Percentiles rank a stretch among this genome's conserved stretches.
phyloP scores from a whole-genome alignment of 2,329 filamentous ascomycete genomes.

The Amesomyces nigricolor region DNA sequence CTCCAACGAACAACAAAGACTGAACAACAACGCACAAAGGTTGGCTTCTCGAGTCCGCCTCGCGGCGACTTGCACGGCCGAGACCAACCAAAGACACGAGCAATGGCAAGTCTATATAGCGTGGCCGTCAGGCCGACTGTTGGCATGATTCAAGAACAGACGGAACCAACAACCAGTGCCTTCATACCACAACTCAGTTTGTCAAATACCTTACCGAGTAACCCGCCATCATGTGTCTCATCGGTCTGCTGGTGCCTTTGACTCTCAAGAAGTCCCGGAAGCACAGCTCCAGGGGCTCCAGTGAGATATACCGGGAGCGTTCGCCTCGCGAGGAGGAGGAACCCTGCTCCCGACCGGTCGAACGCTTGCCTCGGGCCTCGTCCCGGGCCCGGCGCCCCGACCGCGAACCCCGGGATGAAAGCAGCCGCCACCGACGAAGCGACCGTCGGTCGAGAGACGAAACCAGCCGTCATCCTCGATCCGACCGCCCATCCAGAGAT shows the following conservation, averaged over 20 bases:
- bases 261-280: neutral
- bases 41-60: neutral
- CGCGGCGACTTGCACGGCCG: neutral
- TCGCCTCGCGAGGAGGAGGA: neutral
- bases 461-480: too few species aligned
- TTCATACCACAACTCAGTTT: neutral
- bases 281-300: constrained; percentile 7
- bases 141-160: too few species aligned
- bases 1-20: constrained; percentile 5
- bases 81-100: neutral
- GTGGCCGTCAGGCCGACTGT: neutral
- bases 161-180: neutral
- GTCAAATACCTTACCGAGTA: too few species aligned
- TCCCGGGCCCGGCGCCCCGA: neutral
- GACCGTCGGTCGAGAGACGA: too few species aligned
- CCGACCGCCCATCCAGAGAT: neutral
- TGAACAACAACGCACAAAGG: constrained; percentile 1
- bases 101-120: constrained; percentile 4
- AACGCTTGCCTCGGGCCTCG: too few species aligned
- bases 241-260: constrained; percentile 17
- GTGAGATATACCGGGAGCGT: neutral
- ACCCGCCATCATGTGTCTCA: constrained; percentile 14
- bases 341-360: neutral
- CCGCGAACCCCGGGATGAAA: too few species aligned
- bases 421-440: too few species aligned